phyloP scores from a whole-genome alignment of 768 basidiomycete genomes.

The Rhizopogon sp. region DNA sequence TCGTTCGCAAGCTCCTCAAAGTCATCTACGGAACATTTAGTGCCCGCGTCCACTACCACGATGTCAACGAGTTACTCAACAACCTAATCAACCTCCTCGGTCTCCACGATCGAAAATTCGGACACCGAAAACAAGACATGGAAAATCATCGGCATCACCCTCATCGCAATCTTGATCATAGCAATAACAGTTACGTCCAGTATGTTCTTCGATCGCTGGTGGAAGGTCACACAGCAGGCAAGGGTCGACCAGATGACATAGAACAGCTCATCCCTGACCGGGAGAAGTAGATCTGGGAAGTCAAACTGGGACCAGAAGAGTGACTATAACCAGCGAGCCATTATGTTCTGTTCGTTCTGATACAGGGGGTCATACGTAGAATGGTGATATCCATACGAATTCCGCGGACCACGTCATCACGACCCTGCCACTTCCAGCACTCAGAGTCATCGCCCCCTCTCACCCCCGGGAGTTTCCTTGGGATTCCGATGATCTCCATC shows the following conservation, averaged over 20 bases:
- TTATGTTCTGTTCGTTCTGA: slow-evolving; percentile 1
- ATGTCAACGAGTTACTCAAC: slow-evolving; percentile 3
- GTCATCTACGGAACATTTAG: background rate
- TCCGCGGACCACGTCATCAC: background rate
- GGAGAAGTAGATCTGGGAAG: slow-evolving; percentile 57
- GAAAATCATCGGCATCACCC: slow-evolving; percentile 66
- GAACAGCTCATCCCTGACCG: slow-evolving; percentile 65
- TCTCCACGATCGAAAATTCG: slow-evolving; percentile 4
- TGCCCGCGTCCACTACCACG: background rate
- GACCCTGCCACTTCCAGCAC: slow-evolving; percentile 1
- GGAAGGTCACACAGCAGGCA: slow-evolving; percentile 52
- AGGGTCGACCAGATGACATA: slow-evolving; percentile 24
- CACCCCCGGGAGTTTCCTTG: slow-evolving; percentile 20
- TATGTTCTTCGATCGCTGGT: slow-evolving; percentile 71
- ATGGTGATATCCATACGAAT: background rate
- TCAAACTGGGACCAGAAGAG: slow-evolving; percentile 19
- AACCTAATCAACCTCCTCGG: background rate
- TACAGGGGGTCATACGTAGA: background rate
- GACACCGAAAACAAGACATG: slow-evolving; percentile 47
- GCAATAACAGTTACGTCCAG: slow-evolving; percentile 49
- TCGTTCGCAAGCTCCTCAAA: background rate
- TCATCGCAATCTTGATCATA: slow-evolving; percentile 58
- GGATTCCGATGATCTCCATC: slow-evolving; percentile 11
- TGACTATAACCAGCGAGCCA: slow-evolving; percentile 3
- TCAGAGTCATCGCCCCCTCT: background rate